Evolutionary conservation across 2,329 filamentous ascomycete species (phyloP), one percentile per base, ranked within the genome.

Genomic region (Ophiostoma novo-ulmi): DNA sequence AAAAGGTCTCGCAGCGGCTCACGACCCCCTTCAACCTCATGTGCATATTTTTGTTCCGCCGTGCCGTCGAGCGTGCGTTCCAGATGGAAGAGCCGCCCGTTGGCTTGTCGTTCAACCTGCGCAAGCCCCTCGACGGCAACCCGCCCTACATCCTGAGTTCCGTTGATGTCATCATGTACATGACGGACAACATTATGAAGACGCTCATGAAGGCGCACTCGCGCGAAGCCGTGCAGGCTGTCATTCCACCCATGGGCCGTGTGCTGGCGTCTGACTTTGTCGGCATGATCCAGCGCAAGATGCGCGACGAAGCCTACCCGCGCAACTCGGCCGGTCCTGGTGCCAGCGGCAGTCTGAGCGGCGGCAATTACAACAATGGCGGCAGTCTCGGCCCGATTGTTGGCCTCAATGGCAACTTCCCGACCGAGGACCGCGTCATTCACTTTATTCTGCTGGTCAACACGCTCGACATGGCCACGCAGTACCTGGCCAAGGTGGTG

Each of bases 91-190:
- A 99, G 78, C 87, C 89, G 26, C 95, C 95, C 5, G n/a, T 35
- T 13, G 93, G 93, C 26, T 82, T 99, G 26, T 91, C 91, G 0
- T 83, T 99, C 44, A 92, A 89, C 77, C 84, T 90, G 61, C 89
- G 85, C 76, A 91, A 85, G 76, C 84, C 90, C 3, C 83, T 97
- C 63, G 69, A 68, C 64, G 88, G 89, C 71, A 93, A 93, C 75
- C 87, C 93, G 2, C 95, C 95, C 0, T 96, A 92, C 77, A 97
- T 99, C 76, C 94, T 95, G 63, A 93, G 94, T 1, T 94, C 94
- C 0, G 94, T 99, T 10, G 95, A 99, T 81, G 95, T 97, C 81
- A 93, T 98, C 77, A 98, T 99, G 94, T 99, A 98, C 80, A 97
- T 99, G 75, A 92, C 97, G 78, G 97, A 96, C 78, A 90, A 94